Conservation (phyloP, 2,329 filamentous ascomycete species). For the Huntiella savannae region DNA sequence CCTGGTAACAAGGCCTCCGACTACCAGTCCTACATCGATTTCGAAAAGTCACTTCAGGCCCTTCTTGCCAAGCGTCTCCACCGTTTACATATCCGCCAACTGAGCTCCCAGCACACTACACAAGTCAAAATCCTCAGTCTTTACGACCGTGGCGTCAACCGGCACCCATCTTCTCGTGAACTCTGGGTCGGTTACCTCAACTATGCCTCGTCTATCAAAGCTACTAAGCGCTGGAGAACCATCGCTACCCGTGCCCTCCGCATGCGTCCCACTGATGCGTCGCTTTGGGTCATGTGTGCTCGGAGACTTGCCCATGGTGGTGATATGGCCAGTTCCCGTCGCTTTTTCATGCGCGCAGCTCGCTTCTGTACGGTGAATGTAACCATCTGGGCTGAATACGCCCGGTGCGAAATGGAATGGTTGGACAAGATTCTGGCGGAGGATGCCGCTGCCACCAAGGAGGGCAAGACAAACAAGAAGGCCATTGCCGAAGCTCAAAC, state of each 20-base stretch:
- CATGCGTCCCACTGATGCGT: conserved; percentile 65
- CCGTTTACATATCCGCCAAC: conserved; percentile 54
- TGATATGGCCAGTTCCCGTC: conserved; percentile 72
- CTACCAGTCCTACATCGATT: conserved; percentile 65
- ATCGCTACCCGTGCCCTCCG: conserved; percentile 52
- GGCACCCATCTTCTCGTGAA: conserved; percentile 61
- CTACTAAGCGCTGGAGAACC: conserved; percentile 45
- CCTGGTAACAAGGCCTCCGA: conserved; percentile 58
- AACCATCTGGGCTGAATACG: conserved; percentile 74
- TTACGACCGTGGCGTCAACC: conserved; percentile 67
- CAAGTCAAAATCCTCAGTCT: conserved; percentile 76
- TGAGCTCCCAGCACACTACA: conserved; percentile 47
- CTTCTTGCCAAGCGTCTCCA: conserved; percentile 69
- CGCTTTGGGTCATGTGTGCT: conserved; percentile 75
- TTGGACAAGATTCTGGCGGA: conserved; percentile 44
- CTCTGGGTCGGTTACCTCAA: conserved; percentile 85
- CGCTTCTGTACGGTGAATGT: conserved; percentile 67
- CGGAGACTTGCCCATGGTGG: conserved; percentile 58
- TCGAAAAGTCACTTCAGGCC: conserved; percentile 50
- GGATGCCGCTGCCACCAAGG: conserved; percentile 41
- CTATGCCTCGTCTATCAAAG: conserved; percentile 52
- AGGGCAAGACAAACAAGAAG: conserved; percentile 36
- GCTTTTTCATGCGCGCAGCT: conserved; percentile 73
- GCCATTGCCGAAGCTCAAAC: conserved; percentile 27
- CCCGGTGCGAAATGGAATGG: conserved; percentile 82